phyloP scores from a whole-genome alignment of 2,329 filamentous ascomycete species.

The Chalaropsis ovoidea region DNA sequence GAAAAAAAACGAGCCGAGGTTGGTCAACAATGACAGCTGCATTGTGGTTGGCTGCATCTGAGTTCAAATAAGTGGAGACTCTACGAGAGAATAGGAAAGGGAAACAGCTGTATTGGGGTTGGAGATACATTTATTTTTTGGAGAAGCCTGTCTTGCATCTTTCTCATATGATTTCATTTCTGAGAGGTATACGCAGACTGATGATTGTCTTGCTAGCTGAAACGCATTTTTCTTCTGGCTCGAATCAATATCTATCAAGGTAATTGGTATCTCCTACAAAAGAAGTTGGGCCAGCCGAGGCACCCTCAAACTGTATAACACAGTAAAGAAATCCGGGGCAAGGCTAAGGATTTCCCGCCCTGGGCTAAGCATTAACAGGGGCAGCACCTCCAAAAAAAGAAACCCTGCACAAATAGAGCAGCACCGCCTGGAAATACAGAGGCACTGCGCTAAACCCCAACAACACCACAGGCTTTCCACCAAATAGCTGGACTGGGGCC shows the following conservation, averaged over 20 bases:
- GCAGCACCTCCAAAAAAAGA: neutral
- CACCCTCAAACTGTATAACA: neutral
- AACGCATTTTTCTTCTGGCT: too few relatives aligned
- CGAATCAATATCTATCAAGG: neutral
- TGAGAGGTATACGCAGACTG: neutral
- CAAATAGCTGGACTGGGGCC: neutral
- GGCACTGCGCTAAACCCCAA: neutral
- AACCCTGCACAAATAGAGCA: neutral
- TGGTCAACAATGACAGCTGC: conserved; percentile 18
- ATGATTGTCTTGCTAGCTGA: too few relatives aligned
- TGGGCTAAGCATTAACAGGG: neutral
- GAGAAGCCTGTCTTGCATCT: neutral
- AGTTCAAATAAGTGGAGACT: neutral
- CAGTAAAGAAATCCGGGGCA: neutral
- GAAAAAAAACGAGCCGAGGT: conserved; percentile 23
- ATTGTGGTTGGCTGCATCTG: conserved; percentile 16
- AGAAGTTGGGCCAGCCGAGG: neutral
- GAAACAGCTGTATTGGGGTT: neutral
- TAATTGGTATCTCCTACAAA: neutral
- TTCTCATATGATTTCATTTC: neutral
- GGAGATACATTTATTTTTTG: conserved; percentile 1
- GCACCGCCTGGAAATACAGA: neutral
- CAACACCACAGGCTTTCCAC: neutral
- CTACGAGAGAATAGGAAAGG: neutral
- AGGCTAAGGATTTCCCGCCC: conserved; percentile 2